Conservation (phyloP, 2,329 filamentous ascomycete genomes). For the Trichoderma pleuroti region DNA sequence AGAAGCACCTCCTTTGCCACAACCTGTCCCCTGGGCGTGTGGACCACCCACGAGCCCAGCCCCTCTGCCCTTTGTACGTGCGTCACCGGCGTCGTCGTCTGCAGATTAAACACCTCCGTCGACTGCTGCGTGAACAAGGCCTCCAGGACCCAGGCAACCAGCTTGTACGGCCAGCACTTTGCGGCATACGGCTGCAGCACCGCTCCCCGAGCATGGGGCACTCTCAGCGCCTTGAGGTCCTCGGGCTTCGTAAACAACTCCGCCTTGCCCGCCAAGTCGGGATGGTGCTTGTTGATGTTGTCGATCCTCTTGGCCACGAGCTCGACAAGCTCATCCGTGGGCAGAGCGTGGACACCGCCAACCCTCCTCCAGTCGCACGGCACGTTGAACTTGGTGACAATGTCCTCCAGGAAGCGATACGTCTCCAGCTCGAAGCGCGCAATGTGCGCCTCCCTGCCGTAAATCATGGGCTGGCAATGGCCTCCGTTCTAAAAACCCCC, state of each 20-base stretch:
- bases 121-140: slow-evolving; percentile 43
- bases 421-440: slow-evolving; percentile 71
- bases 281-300: slow-evolving; percentile 47
- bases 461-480: slow-evolving; percentile 72
- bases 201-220: slow-evolving; percentile 58
- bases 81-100: slow-evolving; percentile 67
- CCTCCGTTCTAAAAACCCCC: slow-evolving; percentile 54
- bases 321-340: slow-evolving; percentile 52
- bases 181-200: slow-evolving; percentile 63
- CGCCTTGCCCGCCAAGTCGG: slow-evolving; percentile 53
- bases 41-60: slow-evolving; percentile 53
- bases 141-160: slow-evolving; percentile 69
- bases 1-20: slow-evolving; percentile 63
- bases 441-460: slow-evolving; percentile 56
- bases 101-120: slow-evolving; percentile 60
- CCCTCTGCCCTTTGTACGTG: slow-evolving; percentile 38
- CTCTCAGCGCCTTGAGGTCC: slow-evolving; percentile 49
- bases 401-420: slow-evolving; percentile 55
- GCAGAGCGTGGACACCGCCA: slow-evolving; percentile 62
- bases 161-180: slow-evolving; percentile 79
- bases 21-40: slow-evolving; percentile 68
- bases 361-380: slow-evolving; percentile 67
- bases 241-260: slow-evolving; percentile 38
- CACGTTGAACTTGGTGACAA: slow-evolving; percentile 56
- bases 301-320: slow-evolving; percentile 49